Evolutionary conservation across 768 basidiomycete species (phyloP), one percentile per base, ranked within the genome.

Genomic region (Lentinula aciculospora): DNA sequence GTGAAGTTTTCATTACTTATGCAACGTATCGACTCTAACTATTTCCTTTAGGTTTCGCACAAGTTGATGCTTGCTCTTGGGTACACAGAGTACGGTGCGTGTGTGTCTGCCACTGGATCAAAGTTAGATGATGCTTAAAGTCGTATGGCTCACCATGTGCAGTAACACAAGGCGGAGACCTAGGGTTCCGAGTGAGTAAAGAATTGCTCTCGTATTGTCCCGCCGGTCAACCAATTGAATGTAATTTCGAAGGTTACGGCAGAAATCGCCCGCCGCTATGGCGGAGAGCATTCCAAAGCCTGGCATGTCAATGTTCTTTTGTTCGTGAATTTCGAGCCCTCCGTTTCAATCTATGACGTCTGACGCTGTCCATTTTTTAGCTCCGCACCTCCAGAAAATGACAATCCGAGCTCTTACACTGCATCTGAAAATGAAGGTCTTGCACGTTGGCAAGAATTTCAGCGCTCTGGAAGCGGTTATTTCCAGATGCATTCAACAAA

Each of bases 111-210:
- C 28, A 7, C 25, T 12, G 12, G 10, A 21, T 10, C 25, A 3
- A 13, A 17, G 5, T 34, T 31, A 6, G 28, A 4, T 21, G 5
- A 15, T 31, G 17, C n/a, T n/a, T n/a, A n/a, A n/a, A n/a, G n/a
- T n/a, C n/a, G n/a, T n/a, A n/a, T 28, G 21, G 9, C 29, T 2
- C 21, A 17, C 3, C 13, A 19, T 50, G 23, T 56, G 32, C 21
- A 68, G 70, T 68, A 3, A 65, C 65, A 4, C 70, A 72, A 59
- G 74, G 73, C 21, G 73, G 74, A 8, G 73, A 75, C 58, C 72
- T 69, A 72, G 74, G 74, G 8, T 54, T 1, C 23, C 2, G 21
- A 23, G 58, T 59, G 34, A 63, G 58, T 59, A 34, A 13, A 42
- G 40, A 19, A 9, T 37, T 31, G 5, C 21, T 10, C 7, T 3